Base-by-base conservation (phyloP, 164 flowering plant genomes). In the Taxillus chinensis region DNA sequence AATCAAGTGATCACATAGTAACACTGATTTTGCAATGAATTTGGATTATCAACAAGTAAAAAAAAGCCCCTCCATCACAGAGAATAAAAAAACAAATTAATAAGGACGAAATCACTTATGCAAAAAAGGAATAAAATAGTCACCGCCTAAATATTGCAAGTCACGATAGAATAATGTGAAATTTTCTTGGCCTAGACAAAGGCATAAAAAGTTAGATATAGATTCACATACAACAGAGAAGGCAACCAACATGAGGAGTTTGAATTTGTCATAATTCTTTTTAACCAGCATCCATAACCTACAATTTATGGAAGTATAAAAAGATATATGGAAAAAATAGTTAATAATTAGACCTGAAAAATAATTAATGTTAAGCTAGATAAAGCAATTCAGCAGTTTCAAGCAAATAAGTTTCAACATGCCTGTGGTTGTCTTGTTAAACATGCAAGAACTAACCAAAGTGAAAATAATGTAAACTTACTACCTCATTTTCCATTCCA, bases 41-140 rank as follows among this genome's bases (percentile, higher is more conserved):
- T 97, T 5, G 85, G 71, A 63, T 88, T 93, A 72, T 93, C 96
- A 11, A 90, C 74, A 40, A 88, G 73, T 11, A n/a, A 97, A 87
- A 73, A 85, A 93, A 65, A 93, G 96, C 77, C 87, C 90, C 86
- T 87, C 95, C 79, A 86, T 63, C 97, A 93, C 86, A 73, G 89
- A 85, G 57, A 27, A 0, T 27, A 27, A 27, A 27, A 27, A 61
- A 70, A 9, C 15, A 43, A 55, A 41, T 64, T 63, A 48, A 48
- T 41, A 43, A 6, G 27, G 2, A 27, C 27, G n/a, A n/a, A n/a
- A 27, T 27, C 27, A 0, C 27, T 48, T 6, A 6, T 43, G 46
- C 46, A 43, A 14, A 11, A 8, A 48, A 48, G 46, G 10, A 48
- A 48, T 3, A 48, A 48, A 7, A 14, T 27, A 27, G 27, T 27